Evolutionary conservation across 352 stramenopile genomes (phyloP).

Genomic region (Phytophthora aleatoria): DNA sequence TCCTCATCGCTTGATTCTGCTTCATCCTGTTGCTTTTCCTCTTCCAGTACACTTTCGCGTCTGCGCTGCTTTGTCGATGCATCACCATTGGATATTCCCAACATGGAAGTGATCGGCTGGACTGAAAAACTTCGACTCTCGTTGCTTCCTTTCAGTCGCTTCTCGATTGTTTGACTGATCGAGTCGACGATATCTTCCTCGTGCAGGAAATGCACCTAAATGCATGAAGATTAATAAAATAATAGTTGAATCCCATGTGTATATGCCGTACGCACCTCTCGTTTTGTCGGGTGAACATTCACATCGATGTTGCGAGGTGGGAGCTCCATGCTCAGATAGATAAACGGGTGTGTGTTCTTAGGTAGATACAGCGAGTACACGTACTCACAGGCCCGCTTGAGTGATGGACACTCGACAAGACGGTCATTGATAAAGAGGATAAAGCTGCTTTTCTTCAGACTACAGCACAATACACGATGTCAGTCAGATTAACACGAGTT

Average conservation of each 20-base stretch:
- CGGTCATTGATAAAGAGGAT: slow-evolving; percentile 99
- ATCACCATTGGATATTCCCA: slow-evolving; percentile 36
- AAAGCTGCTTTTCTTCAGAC: slow-evolving; percentile 82
- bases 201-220: slow-evolving; percentile 94
- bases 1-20: slow-evolving; percentile 28
- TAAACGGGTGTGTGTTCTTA: slow-evolving; percentile 95
- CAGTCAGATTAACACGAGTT: background rate
- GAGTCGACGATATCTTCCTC: slow-evolving; percentile 93
- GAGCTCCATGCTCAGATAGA: slow-evolving; percentile 97
- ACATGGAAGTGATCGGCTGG: slow-evolving; percentile 81
- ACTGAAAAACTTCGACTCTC: slow-evolving; percentile 90
- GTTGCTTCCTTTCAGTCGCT: slow-evolving; percentile 88
- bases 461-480: slow-evolving; percentile 23
- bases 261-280: slow-evolving; percentile 59
- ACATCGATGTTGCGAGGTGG: slow-evolving; percentile 96
- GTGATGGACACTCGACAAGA: slow-evolving; percentile 91
- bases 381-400: slow-evolving; percentile 94
- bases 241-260: background rate
- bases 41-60: slow-evolving; percentile 37
- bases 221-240: background rate
- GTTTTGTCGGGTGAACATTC: slow-evolving; percentile 99
- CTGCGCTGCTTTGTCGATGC: slow-evolving; percentile 24
- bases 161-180: slow-evolving; percentile 78
- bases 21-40: slow-evolving; percentile 40
- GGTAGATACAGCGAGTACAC: slow-evolving; percentile 95